A percentile compares a stretch with the other conserved stretches of the same genome.
Conservation (phyloP, 371 early-diverging fungal genomes). For the Rhizopus sp. region DNA sequence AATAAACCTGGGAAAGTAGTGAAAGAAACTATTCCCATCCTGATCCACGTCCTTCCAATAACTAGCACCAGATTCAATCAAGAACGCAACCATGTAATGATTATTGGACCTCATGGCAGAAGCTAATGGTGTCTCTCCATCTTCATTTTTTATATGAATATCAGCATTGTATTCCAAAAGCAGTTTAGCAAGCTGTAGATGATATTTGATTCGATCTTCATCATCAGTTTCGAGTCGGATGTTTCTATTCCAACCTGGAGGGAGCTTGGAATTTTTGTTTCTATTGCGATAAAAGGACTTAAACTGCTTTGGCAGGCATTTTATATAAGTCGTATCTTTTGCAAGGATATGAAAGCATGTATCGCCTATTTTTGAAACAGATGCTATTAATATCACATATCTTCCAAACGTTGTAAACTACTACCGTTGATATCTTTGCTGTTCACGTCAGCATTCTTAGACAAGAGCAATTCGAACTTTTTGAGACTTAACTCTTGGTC, state of each 20-base stretch:
- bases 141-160: constrained; percentile 25
- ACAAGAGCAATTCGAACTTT: constrained; percentile 40
- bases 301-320: constrained; percentile 21
- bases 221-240: constrained; percentile 21
- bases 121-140: constrained; percentile 48
- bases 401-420: too few relatives aligned
- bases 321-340: constrained; percentile 13
- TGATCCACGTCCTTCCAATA: constrained; percentile 26
- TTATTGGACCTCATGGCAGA: constrained; percentile 37
- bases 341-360: constrained; percentile 52
- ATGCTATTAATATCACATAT: too few relatives aligned
- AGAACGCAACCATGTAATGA: constrained; percentile 24
- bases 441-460: constrained; percentile 43
- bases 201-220: constrained; percentile 30
- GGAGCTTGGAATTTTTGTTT: not conserved
- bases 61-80: constrained; percentile 37
- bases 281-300: constrained; percentile 5
- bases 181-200: constrained; percentile 28
- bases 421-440: constrained; percentile 19
- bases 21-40: constrained; percentile 42
- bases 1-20: constrained; percentile 28
- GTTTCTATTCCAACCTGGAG: too few relatives aligned
- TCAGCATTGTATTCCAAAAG: constrained; percentile 36
- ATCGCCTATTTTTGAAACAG: constrained; percentile 20
- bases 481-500: constrained; percentile 39